These are phyloP conservation scores for Castanea mollissima DNA, from an alignment of 306 rosid genomes.

Conservation along the genomic window DNA sequence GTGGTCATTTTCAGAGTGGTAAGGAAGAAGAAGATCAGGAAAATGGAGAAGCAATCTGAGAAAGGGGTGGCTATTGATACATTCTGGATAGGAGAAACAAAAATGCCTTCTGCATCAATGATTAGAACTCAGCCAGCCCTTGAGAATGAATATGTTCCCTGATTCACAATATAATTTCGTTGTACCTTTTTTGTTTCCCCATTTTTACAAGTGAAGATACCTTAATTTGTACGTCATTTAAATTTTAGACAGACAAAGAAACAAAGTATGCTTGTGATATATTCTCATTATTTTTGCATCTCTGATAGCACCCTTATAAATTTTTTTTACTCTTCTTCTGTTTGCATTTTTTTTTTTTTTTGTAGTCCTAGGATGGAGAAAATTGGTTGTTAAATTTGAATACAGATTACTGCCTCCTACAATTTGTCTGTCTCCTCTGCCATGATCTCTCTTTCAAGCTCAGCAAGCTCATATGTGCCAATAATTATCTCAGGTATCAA, in stretches of 20 bases:
- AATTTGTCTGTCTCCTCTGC: background rate
- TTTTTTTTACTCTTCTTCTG: background rate
- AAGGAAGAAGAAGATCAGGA: slow-evolving; percentile 36
- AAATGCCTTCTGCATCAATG: slow-evolving; percentile 74
- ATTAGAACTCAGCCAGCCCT: slow-evolving; percentile 75
- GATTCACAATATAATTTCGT: background rate
- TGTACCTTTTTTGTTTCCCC: slow-evolving; percentile 5
- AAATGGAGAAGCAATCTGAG: slow-evolving; percentile 68
- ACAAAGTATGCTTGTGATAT: background rate
- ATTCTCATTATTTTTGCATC: background rate
- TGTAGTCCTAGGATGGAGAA: background rate
- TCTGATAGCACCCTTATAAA: background rate
- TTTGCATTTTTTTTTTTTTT: background rate
- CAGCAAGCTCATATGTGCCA: background rate
- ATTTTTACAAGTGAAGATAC: slow-evolving; percentile 21
- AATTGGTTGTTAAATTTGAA: background rate
- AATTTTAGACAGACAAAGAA: slow-evolving; percentile 2
- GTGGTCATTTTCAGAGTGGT: slow-evolving; percentile 23
- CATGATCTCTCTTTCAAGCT: background rate
- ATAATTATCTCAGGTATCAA: no score
- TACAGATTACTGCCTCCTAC: background rate
- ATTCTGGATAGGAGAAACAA: slow-evolving; percentile 77
- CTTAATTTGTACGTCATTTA: background rate
- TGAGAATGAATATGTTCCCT: slow-evolving; percentile 47
- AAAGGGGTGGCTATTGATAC: slow-evolving; percentile 54